Percentiles rank a stretch among this genome's conserved stretches.
These are phyloP conservation scores for Pseudogymnoascus sp. DNA, from an alignment of 2,329 filamentous ascomycete species.

Conservation along the genomic window DNA sequence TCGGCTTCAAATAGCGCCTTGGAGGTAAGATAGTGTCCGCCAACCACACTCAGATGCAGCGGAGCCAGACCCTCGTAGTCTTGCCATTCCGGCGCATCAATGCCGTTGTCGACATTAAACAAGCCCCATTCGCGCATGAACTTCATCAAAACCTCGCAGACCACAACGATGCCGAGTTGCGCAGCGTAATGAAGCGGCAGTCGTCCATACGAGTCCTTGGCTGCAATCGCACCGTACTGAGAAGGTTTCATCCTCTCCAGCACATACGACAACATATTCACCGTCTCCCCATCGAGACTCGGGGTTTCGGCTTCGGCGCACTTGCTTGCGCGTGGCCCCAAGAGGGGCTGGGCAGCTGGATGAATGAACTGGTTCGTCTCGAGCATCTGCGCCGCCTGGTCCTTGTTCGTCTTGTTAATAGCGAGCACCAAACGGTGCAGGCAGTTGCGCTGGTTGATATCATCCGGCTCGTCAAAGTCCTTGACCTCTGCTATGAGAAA, in stretches of 20 bases:
- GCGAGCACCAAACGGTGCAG: slow-evolving; percentile 88
- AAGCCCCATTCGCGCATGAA: slow-evolving; percentile 85
- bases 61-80: slow-evolving; percentile 87
- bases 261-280: slow-evolving; percentile 54
- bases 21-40: slow-evolving; percentile 81
- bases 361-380: slow-evolving; percentile 54
- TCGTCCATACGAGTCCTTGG: slow-evolving; percentile 70
- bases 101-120: slow-evolving; percentile 75
- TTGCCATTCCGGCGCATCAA: slow-evolving; percentile 84
- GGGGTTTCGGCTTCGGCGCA: slow-evolving; percentile 60
- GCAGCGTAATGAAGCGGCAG: slow-evolving; percentile 88
- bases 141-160: slow-evolving; percentile 79
- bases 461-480: slow-evolving; percentile 74
- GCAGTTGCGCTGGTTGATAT: slow-evolving; percentile 90
- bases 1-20: slow-evolving; percentile 72
- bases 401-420: slow-evolving; percentile 61
- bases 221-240: slow-evolving; percentile 60
- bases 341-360: slow-evolving; percentile 61
- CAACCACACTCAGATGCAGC: slow-evolving; percentile 84
- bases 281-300: slow-evolving; percentile 63
- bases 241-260: slow-evolving; percentile 59
- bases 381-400: slow-evolving; percentile 41
- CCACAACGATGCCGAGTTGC: slow-evolving; percentile 87
- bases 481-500: slow-evolving; percentile 60
- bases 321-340: slow-evolving; percentile 52